A percentile compares a stretch with the other conserved stretches of the same genome.
Conservation (phyloP, 2,329 filamentous ascomycete genomes). For the Scortechinia acanthostroma region DNA sequence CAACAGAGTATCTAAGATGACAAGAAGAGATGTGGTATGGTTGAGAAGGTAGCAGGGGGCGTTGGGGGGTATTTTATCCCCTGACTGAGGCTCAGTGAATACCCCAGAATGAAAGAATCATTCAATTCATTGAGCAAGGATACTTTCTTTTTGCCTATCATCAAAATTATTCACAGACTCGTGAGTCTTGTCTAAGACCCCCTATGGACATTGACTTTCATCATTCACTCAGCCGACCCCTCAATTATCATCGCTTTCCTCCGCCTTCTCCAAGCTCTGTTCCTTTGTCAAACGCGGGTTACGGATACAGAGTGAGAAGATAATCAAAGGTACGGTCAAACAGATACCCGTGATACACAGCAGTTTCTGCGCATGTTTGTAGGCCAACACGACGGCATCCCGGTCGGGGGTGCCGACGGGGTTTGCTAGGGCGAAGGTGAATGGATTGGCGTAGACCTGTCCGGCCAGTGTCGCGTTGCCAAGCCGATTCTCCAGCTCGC, state of each 20-base stretch:
- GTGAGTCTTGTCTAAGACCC: too few relatives aligned
- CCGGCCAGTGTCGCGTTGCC: background rate
- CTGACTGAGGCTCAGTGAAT: too few relatives aligned
- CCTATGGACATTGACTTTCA: too few relatives aligned
- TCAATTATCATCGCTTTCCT: background rate
- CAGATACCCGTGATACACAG: constrained; percentile 1
- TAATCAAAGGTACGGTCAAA: background rate
- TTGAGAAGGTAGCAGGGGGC: too few relatives aligned
- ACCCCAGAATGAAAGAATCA: too few relatives aligned
- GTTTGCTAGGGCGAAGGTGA: background rate
- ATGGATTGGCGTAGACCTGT: background rate
- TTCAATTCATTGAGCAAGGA: too few relatives aligned
- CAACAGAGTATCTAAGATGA: too few relatives aligned
- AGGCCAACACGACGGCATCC: background rate
- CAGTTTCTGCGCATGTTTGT: background rate
- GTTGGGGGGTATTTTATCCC: too few relatives aligned
- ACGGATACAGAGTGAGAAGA: background rate
- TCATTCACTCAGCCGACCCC: too few relatives aligned
- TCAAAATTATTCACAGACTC: too few relatives aligned
- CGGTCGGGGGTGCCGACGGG: background rate
- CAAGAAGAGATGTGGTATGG: too few relatives aligned
- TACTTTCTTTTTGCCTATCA: too few relatives aligned
- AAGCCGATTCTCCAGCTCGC: constrained; percentile 10
- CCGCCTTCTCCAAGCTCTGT: background rate
- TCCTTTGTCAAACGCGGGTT: background rate